phyloP scores from a whole-genome alignment of 805 yeast species.

The Candida ulmi region DNA sequence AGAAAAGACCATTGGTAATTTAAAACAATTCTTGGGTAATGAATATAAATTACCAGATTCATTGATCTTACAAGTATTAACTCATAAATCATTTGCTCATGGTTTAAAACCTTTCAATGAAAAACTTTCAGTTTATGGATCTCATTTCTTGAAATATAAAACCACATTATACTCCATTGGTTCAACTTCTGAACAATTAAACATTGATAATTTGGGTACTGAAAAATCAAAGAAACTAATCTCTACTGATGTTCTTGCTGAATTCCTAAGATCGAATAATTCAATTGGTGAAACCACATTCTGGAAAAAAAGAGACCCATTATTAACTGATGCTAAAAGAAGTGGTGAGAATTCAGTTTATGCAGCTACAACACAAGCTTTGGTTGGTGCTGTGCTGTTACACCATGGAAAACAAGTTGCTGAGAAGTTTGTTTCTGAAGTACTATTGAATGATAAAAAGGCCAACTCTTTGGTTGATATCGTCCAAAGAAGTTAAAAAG shows the following conservation, averaged over 20 bases:
- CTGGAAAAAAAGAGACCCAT: conserved; percentile 57
- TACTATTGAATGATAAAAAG: conserved; percentile 27
- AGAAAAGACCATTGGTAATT: conserved; percentile 40
- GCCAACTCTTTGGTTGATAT: conserved; percentile 19
- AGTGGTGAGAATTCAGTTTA: conserved; percentile 54
- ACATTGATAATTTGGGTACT: conserved; percentile 56
- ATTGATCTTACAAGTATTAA: conserved; percentile 69
- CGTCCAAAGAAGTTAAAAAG: conserved; percentile 1
- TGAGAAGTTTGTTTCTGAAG: conserved; percentile 49
- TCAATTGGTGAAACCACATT: conserved; percentile 48
- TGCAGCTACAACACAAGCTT: conserved; percentile 51
- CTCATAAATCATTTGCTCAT: conserved; percentile 93
- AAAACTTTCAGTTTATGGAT: conserved; percentile 68
- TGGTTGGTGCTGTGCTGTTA: conserved; percentile 64
- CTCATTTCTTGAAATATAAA: conserved; percentile 48
- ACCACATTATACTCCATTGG: conserved; percentile 28
- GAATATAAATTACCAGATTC: conserved; percentile 54
- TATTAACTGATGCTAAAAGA: conserved; percentile 34
- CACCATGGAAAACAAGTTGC: conserved; percentile 58
- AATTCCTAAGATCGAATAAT: conserved; percentile 42
- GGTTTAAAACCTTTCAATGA: conserved; percentile 89
- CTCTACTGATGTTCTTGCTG: conserved; percentile 45
- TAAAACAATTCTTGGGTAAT: conserved; percentile 44
- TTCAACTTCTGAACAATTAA: conserved; percentile 7
- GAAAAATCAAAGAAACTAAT: conserved; percentile 44